Evolutionary conservation across 805 yeast species (phyloP), one percentile per base, ranked within the genome.

Genomic region (Wickerhamiella spandovensis): DNA sequence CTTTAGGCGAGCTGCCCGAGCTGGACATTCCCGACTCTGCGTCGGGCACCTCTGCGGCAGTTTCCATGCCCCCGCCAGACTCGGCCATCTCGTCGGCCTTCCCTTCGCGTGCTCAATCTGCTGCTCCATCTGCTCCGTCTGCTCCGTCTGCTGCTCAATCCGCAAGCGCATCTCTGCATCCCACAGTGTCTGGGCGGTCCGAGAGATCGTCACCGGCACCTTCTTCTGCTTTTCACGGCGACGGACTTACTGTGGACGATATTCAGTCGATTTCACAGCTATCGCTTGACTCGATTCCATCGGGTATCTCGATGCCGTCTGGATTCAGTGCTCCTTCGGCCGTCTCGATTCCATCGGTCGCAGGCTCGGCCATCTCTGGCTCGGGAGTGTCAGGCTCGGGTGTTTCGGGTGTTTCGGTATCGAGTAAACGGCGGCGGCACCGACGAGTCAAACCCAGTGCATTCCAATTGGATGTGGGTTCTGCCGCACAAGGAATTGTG

Each of bases 401-500:
- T 24, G 23, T 38, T 4, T 45, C 22, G 42, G 37, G 37, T 18
- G 15, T 45, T n/a, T 10, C 45, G 32, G 43, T 45, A n/a, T 10
- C 45, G 32, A 32, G 18, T 5, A 24, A 42, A 15, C 39, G 39
- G 10, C 39, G 39, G 3, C 17, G 20, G 20, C 39, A 22, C 22
- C 17, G 18, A 35, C 21, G 15, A 43, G 51, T 8, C n/a, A 25
- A 22, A 22, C 18, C 15, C 12, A 23, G 10, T 7, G 37, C 35
- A 10, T 52, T 57, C 46, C 51, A 54, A 13, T 51, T 59, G 48
- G 58, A 54, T 43, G 48, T 57, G 39, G 53, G 50, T 38, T 53
- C 61, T 2, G 63, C 61, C 23, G 60, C 67, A 8, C 55, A 60
- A 1, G 98, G 97, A 1, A 83, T 89, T 7, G 65, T 84, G 3